Evolutionary conservation across 2,329 filamentous ascomycete genomes (phyloP).

Genomic region (Arthrobotrys iridis): DNA sequence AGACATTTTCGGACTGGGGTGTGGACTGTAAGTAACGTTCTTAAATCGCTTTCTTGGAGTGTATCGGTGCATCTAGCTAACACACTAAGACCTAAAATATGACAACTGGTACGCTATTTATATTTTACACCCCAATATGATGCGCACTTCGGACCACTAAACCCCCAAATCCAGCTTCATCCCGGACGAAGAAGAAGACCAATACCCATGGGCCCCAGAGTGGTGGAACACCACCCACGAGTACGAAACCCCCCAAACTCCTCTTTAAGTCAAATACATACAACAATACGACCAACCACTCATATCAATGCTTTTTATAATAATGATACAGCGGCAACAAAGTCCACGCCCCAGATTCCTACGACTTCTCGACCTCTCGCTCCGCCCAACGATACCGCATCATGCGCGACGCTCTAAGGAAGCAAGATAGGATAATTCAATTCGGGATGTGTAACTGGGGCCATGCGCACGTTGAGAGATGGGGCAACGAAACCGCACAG

Average conservation of each 20-base stretch:
- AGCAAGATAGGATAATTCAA: slow-evolving; percentile 64
- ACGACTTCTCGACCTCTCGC: slow-evolving; percentile 66
- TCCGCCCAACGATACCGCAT: slow-evolving; percentile 64
- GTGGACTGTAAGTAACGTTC: slow-evolving; percentile 66
- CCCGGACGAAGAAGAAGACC: slow-evolving; percentile 43
- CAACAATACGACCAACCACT: slow-evolving; percentile 61
- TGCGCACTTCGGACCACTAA: background rate
- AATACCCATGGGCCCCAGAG: slow-evolving; percentile 51
- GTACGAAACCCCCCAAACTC: slow-evolving; percentile 11
- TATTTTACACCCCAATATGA: background rate
- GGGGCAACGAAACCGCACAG: slow-evolving; percentile 66
- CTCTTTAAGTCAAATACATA: slow-evolving; percentile 59
- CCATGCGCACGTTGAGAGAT: slow-evolving; percentile 65
- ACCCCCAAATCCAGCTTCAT: slow-evolving; percentile 17
- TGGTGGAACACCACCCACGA: slow-evolving; percentile 47
- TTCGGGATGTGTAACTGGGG: slow-evolving; percentile 69
- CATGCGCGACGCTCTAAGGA: slow-evolving; percentile 68
- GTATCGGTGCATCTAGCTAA: background rate
- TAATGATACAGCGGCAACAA: slow-evolving; percentile 43
- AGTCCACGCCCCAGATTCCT: slow-evolving; percentile 63
- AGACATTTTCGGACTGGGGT: slow-evolving; percentile 69
- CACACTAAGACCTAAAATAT: slow-evolving; percentile 66
- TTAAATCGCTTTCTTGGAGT: background rate
- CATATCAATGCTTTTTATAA: slow-evolving; percentile 61
- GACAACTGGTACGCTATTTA: slow-evolving; percentile 66